phyloP scores from a whole-genome alignment of 2,329 filamentous ascomycete species.

The Elsinoe ampelina region DNA sequence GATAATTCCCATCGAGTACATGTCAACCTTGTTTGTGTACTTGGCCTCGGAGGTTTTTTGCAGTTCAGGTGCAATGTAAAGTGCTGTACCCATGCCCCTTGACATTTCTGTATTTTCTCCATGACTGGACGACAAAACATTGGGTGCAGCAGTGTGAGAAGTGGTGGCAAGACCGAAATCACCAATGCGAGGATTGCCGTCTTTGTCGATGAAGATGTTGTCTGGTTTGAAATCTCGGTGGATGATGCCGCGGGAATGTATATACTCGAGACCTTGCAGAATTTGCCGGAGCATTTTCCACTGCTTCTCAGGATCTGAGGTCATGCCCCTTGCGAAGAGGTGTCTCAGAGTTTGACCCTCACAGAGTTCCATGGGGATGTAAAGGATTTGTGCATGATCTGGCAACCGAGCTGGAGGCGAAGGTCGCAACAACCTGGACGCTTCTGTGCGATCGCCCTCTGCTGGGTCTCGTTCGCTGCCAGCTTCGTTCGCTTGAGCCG shows the following conservation, averaged over 20 bases:
- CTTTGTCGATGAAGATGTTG: slow-evolving; percentile 90
- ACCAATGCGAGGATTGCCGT: slow-evolving; percentile 87
- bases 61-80: slow-evolving; percentile 90
- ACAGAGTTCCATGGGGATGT: slow-evolving; percentile 99
- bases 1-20: slow-evolving; percentile 95
- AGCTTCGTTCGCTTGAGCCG: background rate
- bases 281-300: slow-evolving; percentile 91
- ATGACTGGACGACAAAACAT: slow-evolving; percentile 38
- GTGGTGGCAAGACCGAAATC: slow-evolving; percentile 93
- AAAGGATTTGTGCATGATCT: slow-evolving; percentile 64
- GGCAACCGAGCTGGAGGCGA: slow-evolving; percentile 34
- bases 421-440: slow-evolving; percentile 25
- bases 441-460: slow-evolving; percentile 8
- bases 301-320: slow-evolving; percentile 63
- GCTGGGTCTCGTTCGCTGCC: background rate
- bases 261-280: slow-evolving; percentile 78
- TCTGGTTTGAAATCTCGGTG: slow-evolving; percentile 95
- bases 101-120: slow-evolving; percentile 52
- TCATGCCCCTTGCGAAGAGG: slow-evolving; percentile 67
- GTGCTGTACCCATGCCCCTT: slow-evolving; percentile 62
- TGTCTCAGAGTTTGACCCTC: slow-evolving; percentile 87
- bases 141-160: slow-evolving; percentile 59
- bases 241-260: slow-evolving; percentile 84
- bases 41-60: slow-evolving; percentile 62
- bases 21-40: slow-evolving; percentile 94